A percentile compares a stretch with the other conserved stretches of the same genome.
Evolutionary conservation across 108 stramenopile species (phyloP).

Genomic region (Pseudonitzschia delicatissima): DNA sequence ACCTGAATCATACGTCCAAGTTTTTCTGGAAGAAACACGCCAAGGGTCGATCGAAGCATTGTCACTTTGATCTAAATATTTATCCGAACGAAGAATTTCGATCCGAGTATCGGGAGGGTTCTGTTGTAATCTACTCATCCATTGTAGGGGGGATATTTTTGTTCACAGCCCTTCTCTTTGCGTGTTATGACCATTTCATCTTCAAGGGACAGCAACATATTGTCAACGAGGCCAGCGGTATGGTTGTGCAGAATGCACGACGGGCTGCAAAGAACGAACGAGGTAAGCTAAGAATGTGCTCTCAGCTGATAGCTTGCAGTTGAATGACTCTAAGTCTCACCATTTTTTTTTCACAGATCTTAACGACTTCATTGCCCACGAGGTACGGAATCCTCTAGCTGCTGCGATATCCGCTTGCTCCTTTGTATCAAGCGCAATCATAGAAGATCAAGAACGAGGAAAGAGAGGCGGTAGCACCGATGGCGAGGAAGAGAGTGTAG

Average conservation of each 20-base stretch:
- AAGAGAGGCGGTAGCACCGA: neutral
- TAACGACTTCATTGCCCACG: constrained; percentile 43
- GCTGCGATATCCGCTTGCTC: constrained; percentile 29
- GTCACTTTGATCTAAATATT: constrained; percentile 31
- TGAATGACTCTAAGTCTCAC: neutral
- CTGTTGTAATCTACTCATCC: constrained; percentile 26
- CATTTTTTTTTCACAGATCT: constrained; percentile 7
- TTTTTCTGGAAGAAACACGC: constrained; percentile 25
- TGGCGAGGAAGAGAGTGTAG: neutral
- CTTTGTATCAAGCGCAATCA: constrained; percentile 20
- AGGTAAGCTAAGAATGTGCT: neutral
- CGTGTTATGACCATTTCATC: constrained; percentile 40
- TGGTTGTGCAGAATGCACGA: constrained; percentile 8
- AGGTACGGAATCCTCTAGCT: constrained; percentile 32
- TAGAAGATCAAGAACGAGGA: constrained; percentile 7
- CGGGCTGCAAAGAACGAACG: constrained; percentile 13
- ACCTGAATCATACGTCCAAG: neutral
- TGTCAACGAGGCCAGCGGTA: constrained; percentile 1
- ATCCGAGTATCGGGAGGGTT: constrained; percentile 34
- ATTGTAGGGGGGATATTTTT: constrained; percentile 41
- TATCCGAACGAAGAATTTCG: constrained; percentile 54
- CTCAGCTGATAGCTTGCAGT: neutral
- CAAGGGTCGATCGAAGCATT: constrained; percentile 16
- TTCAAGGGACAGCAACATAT: constrained; percentile 8
- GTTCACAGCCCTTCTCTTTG: constrained; percentile 37